phyloP scores from a whole-genome alignment of 108 stramenopile species.

The Seminavis robusta region DNA sequence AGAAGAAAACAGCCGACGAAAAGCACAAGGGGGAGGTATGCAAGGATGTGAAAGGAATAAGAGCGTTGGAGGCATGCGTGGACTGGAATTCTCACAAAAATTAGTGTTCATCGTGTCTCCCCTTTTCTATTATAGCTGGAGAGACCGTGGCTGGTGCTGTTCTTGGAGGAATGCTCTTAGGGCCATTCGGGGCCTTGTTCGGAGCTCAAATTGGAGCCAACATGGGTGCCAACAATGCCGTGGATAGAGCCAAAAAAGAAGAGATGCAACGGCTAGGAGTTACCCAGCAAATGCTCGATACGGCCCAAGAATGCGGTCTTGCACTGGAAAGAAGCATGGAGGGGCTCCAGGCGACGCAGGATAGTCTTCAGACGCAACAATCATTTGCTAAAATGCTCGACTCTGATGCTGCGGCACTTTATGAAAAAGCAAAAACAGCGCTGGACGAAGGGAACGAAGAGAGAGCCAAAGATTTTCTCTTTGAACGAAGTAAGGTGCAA shows the following conservation, averaged over 20 bases:
- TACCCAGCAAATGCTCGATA: conserved; percentile 70
- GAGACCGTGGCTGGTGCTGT: conserved; percentile 71
- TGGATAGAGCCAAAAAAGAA: conserved; percentile 61
- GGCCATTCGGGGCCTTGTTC: conserved; percentile 79
- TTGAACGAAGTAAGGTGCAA: conserved; percentile 52
- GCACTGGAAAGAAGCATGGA: conserved; percentile 60
- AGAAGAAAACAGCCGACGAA: conserved; percentile 2
- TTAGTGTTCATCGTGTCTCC: too few relatives aligned
- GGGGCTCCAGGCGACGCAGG: conserved; percentile 55
- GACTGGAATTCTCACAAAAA: too few relatives aligned
- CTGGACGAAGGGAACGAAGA: conserved; percentile 54
- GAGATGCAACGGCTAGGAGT: conserved; percentile 78
- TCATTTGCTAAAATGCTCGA: conserved; percentile 56
- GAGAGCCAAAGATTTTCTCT: conserved; percentile 47
- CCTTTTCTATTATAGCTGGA: too few relatives aligned
- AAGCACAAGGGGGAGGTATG: conserved; percentile 4
- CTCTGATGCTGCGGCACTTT: conserved; percentile 39
- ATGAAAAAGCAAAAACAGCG: conserved; percentile 64
- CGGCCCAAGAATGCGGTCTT: conserved; percentile 59
- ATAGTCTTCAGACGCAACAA: conserved; percentile 70
- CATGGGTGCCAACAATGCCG: conserved; percentile 43
- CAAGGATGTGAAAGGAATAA: too few relatives aligned
- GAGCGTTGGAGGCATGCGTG: too few relatives aligned
- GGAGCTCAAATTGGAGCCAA: conserved; percentile 73
- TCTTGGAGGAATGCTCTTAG: conserved; percentile 64